Conservation (phyloP, 176 grass and related monocot species). For the Areca catechu region DNA sequence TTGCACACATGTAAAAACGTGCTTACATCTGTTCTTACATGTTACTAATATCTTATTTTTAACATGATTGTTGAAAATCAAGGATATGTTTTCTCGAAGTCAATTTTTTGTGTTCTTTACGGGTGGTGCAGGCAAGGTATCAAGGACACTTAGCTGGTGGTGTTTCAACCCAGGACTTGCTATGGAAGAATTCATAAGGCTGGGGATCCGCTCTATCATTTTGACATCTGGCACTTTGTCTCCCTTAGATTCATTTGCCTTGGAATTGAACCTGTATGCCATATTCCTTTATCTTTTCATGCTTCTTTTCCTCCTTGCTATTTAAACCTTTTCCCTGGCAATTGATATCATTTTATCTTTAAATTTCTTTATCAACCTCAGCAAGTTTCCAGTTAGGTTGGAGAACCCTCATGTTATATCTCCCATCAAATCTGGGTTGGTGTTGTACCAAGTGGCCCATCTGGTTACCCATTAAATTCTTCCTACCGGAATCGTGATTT, state of each 20-base stretch:
- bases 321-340: slow-evolving; percentile 13
- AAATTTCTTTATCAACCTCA: slow-evolving; percentile 33
- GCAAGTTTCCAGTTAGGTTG: slow-evolving; percentile 90
- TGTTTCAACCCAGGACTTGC: slow-evolving; percentile 94
- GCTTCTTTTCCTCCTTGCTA: not conserved
- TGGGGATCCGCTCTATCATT: slow-evolving; percentile 79
- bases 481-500: slow-evolving; percentile 69
- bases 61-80: too few relatives aligned
- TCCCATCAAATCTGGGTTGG: slow-evolving; percentile 83
- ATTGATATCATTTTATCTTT: slow-evolving; percentile 6
- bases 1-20: too few relatives aligned
- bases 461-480: slow-evolving; percentile 88
- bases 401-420: slow-evolving; percentile 98
- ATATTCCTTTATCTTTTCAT: too few relatives aligned
- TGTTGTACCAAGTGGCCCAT: slow-evolving; percentile 79
- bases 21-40: too few relatives aligned
- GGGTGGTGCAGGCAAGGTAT: slow-evolving; percentile 40
- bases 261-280: slow-evolving; percentile 87
- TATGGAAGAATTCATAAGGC: slow-evolving; percentile 86
- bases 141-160: slow-evolving; percentile 97
- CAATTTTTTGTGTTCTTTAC: too few relatives aligned
- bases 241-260: slow-evolving; percentile 86
- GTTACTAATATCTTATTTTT: too few relatives aligned
- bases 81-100: too few relatives aligned
- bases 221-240: slow-evolving; percentile 98